Conservation (phyloP, 2,329 filamentous ascomycete species). For the Colletotrichum theobromicola region DNA sequence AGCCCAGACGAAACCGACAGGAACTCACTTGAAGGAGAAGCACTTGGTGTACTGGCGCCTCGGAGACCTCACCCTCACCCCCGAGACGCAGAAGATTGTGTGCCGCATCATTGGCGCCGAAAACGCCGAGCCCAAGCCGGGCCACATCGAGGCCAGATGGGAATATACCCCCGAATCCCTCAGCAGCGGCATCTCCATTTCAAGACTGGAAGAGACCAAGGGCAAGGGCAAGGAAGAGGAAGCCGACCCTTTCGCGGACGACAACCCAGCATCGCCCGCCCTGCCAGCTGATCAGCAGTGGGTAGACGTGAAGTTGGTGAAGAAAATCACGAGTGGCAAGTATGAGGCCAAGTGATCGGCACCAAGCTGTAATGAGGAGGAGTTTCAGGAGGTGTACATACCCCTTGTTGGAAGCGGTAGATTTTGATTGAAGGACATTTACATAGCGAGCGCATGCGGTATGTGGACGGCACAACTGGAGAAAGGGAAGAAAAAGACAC, state of each 20-base stretch:
- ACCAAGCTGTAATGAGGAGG: slow-evolving; percentile 2
- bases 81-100: slow-evolving; percentile 77
- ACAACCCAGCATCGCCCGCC: slow-evolving; percentile 23
- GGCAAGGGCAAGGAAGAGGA: slow-evolving; percentile 58
- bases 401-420: background rate
- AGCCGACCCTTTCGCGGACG: slow-evolving; percentile 74
- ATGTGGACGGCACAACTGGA: background rate
- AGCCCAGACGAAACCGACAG: slow-evolving; percentile 79
- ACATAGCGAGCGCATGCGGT: slow-evolving; percentile 19
- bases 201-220: slow-evolving; percentile 53
- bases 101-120: slow-evolving; percentile 80
- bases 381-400: slow-evolving; percentile 12
- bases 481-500: background rate
- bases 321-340: slow-evolving; percentile 76
- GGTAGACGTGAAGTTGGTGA: slow-evolving; percentile 69
- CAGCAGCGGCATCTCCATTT: slow-evolving; percentile 72
- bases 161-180: slow-evolving; percentile 57
- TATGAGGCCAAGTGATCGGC: slow-evolving; percentile 64
- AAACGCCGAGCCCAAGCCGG: slow-evolving; percentile 71
- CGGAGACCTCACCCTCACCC: slow-evolving; percentile 72
- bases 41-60: slow-evolving; percentile 82
- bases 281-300: slow-evolving; percentile 50
- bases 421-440: slow-evolving; percentile 18
- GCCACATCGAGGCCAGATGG: slow-evolving; percentile 84
- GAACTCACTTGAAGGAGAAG: slow-evolving; percentile 80